Evolutionary conservation across 768 basidiomycete species (phyloP).

Genomic region (Melanogaster broomeanus): DNA sequence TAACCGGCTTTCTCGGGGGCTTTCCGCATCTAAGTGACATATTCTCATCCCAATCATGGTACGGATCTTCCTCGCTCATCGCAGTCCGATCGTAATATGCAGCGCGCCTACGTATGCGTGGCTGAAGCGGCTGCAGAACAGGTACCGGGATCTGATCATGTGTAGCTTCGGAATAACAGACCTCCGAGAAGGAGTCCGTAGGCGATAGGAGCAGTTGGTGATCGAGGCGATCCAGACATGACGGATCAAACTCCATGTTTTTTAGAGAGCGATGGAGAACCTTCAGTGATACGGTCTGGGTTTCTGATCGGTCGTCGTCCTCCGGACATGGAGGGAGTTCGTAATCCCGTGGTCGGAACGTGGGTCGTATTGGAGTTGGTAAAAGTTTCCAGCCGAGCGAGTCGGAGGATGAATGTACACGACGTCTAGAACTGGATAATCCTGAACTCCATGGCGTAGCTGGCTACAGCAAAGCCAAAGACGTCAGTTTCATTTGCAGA

Average conservation of each 20-base stretch:
- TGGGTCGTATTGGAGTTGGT: constrained; percentile 34
- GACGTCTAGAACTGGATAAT: constrained; percentile 22
- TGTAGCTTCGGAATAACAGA: constrained; percentile 45
- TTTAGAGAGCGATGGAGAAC: constrained; percentile 36
- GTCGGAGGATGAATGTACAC: constrained; percentile 34
- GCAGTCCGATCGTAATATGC: constrained; percentile 32
- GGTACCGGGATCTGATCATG: constrained; percentile 32
- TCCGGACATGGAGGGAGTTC: constrained; percentile 31
- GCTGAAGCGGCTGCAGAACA: constrained; percentile 31
- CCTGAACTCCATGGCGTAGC: constrained; percentile 6
- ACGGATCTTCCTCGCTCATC: constrained; percentile 36
- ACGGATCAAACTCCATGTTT: constrained; percentile 40
- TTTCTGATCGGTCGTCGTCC: constrained; percentile 28
- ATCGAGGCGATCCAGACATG: constrained; percentile 44
- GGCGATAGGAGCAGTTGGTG: constrained; percentile 43
- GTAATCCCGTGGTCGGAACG: constrained; percentile 35
- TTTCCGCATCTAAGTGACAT: constrained; percentile 26
- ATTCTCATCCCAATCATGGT: constrained; percentile 37
- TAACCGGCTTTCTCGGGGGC: constrained; percentile 18
- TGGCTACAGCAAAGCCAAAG: constrained; percentile 16
- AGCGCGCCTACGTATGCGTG: constrained; percentile 31
- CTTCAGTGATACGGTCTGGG: constrained; percentile 29
- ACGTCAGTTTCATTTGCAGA: not conserved
- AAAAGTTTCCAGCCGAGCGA: constrained; percentile 34
- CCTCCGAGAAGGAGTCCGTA: constrained; percentile 42